Evolutionary conservation across 495 filamentous ascomycete genomes (phyloP).

Genomic region (Penicillium chermesinum): DNA sequence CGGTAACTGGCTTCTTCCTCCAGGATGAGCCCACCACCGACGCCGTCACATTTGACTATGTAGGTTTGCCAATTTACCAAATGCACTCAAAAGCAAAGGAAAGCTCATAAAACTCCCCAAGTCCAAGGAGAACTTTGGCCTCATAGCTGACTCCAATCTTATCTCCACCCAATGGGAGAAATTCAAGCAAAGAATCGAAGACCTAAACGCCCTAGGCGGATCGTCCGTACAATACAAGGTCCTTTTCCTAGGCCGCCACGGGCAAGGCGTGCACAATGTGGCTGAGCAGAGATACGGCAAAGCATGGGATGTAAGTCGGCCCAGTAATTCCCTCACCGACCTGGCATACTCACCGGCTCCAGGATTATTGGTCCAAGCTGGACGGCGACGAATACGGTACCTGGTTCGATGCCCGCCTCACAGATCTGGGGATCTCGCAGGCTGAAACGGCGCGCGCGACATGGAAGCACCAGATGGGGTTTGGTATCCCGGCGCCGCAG

Average conservation of each 20-base stretch:
- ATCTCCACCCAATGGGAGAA: conserved; percentile 59
- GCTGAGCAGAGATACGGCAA: conserved; percentile 60
- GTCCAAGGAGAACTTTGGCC: conserved; percentile 57
- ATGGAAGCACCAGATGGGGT: conserved; percentile 52
- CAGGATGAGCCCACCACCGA: conserved; percentile 67
- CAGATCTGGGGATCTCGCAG: conserved; percentile 56
- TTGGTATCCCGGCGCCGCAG: conserved; percentile 58
- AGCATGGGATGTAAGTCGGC: conserved; percentile 59
- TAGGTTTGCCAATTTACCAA: conserved; percentile 22
- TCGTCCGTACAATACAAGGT: conserved; percentile 54
- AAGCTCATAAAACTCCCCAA: conserved; percentile 5
- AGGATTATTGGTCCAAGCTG: conserved; percentile 69
- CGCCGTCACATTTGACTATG: conserved; percentile 63
- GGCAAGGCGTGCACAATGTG: conserved; percentile 67
- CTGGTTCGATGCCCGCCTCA: conserved; percentile 74
- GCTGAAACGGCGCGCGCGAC: conserved; percentile 58
- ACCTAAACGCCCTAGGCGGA: conserved; percentile 46
- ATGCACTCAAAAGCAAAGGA: background rate
- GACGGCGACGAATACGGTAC: conserved; percentile 61
- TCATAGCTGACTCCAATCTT: conserved; percentile 52
- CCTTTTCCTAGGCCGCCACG: conserved; percentile 66
- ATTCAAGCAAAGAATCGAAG: conserved; percentile 50
- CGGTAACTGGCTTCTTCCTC: conserved; percentile 63
- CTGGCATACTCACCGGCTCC: too few relatives aligned
- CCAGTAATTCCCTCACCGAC: too few relatives aligned